A percentile compares a stretch with the other conserved stretches of the same genome.
Evolutionary conservation across 208 protist genomes (phyloP).

Genomic region (Leishmania amazonensis): DNA sequence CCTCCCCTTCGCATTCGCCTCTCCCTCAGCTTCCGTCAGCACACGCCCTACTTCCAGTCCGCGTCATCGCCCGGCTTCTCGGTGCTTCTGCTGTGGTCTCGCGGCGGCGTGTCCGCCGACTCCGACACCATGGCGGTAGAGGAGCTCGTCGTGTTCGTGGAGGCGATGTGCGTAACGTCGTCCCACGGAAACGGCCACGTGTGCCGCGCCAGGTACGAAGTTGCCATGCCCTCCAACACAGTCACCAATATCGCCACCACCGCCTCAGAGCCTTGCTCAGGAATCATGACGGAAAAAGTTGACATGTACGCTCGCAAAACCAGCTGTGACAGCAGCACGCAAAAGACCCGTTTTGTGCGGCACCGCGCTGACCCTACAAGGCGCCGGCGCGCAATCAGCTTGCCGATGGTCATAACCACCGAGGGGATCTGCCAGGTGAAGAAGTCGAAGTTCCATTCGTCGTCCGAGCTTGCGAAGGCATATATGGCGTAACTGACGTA

Average conservation of each 20-base stretch:
- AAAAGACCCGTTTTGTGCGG: constrained; percentile 65
- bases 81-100: not conserved
- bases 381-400: constrained; percentile 63
- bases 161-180: constrained; percentile 5
- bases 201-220: constrained; percentile 63
- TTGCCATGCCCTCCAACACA: constrained; percentile 54
- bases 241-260: constrained; percentile 48
- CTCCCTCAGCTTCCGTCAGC: not conserved
- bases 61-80: constrained; percentile 7
- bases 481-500: constrained; percentile 72
- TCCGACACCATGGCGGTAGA: constrained; percentile 31
- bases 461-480: constrained; percentile 61
- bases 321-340: constrained; percentile 60
- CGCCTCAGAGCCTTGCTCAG: constrained; percentile 52
- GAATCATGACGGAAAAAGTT: constrained; percentile 84
- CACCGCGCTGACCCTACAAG: constrained; percentile 39
- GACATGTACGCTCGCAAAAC: constrained; percentile 69
- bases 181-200: constrained; percentile 68
- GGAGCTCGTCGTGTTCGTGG: constrained; percentile 20
- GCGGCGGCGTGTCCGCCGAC: constrained; percentile 17
- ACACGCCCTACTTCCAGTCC: constrained; percentile 6
- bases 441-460: constrained; percentile 83
- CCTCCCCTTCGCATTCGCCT: not conserved
- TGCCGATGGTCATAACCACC: constrained; percentile 57
- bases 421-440: constrained; percentile 84